Percentiles rank a stretch among this genome's conserved stretches.
phyloP scores from a whole-genome alignment of 1,284 basidiomycete species.

The Cryptococcus sp. region DNA sequence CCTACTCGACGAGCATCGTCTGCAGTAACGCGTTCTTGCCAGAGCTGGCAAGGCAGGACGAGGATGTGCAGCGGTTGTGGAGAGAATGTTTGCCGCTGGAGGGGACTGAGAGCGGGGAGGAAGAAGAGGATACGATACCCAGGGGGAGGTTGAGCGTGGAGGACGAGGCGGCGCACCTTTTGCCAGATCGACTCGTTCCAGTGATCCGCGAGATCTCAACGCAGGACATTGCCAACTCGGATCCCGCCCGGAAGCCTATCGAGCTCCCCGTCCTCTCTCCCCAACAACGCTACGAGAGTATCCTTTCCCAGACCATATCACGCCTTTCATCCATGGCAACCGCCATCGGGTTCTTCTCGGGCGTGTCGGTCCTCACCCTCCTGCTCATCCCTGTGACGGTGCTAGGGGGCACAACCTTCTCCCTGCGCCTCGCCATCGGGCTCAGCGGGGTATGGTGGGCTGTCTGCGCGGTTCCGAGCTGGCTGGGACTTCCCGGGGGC shows the following conservation, averaged over 20 bases:
- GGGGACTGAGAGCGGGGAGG: neutral
- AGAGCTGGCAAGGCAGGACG: slow-evolving; percentile 62
- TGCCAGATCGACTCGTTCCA: slow-evolving; percentile 19
- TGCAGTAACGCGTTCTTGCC: slow-evolving; percentile 88
- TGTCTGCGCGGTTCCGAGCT: slow-evolving; percentile 69
- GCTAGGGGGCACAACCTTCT: slow-evolving; percentile 66
- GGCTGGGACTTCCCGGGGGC: slow-evolving; percentile 61
- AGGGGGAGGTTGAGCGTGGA: neutral
- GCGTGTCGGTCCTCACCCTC: slow-evolving; percentile 69
- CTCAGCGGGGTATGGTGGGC: slow-evolving; percentile 82
- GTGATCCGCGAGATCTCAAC: slow-evolving; percentile 16
- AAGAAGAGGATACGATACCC: slow-evolving; percentile 1
- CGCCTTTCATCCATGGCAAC: slow-evolving; percentile 77
- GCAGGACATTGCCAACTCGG: slow-evolving; percentile 14
- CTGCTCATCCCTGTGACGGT: slow-evolving; percentile 68
- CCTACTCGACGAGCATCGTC: slow-evolving; percentile 77
- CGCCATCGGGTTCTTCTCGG: slow-evolving; percentile 69
- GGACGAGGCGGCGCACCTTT: slow-evolving; percentile 21
- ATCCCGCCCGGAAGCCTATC: neutral
- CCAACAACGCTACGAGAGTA: slow-evolving; percentile 52
- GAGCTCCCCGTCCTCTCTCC: neutral
- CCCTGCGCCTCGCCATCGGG: slow-evolving; percentile 72
- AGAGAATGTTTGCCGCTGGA: neutral
- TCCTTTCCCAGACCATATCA: slow-evolving; percentile 67
- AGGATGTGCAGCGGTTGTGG: slow-evolving; percentile 55